phyloP scores from a whole-genome alignment of 2,329 filamentous ascomycete genomes.

The Cercospora sp. region DNA sequence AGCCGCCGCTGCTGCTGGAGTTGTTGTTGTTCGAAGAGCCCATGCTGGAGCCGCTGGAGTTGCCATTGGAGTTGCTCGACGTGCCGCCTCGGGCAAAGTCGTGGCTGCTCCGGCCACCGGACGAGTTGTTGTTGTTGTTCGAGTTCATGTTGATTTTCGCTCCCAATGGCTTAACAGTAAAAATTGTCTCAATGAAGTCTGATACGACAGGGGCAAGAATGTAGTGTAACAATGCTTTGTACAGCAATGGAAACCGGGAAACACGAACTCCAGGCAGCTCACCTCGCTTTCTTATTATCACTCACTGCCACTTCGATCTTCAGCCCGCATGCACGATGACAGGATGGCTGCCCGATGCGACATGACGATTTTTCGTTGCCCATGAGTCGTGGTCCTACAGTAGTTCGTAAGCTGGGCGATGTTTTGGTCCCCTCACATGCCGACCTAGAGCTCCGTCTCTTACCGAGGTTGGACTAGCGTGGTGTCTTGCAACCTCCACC shows the following conservation, averaged over 20 bases:
- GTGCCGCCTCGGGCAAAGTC: slow-evolving; percentile 14
- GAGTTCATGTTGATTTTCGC: slow-evolving; percentile 10
- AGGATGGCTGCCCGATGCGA: slow-evolving; percentile 11
- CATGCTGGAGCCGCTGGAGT: not conserved
- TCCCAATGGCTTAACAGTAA: not conserved
- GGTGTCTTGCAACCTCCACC: not conserved
- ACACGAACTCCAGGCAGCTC: not conserved
- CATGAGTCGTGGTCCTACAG: slow-evolving; percentile 13
- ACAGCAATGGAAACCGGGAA: not conserved
- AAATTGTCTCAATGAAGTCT: not conserved
- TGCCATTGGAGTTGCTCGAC: slow-evolving; percentile 12
- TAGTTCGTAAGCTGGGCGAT: slow-evolving; percentile 3
- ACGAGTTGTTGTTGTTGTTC: slow-evolving; percentile 11
- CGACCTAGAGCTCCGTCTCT: not conserved
- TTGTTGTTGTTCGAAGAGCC: slow-evolving; percentile 9
- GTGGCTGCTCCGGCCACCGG: slow-evolving; percentile 14
- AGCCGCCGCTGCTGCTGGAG: not conserved
- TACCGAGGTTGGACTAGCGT: slow-evolving; percentile 13
- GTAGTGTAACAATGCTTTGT: not conserved
- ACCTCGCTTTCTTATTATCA: not conserved
- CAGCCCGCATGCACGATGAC: slow-evolving; percentile 12
- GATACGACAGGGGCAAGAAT: not conserved
- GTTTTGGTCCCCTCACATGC: slow-evolving; percentile 12
- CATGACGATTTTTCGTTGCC: slow-evolving; percentile 9
- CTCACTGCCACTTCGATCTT: not conserved